Conservation (phyloP, 1,139 yeast species). For the Spencermartinsiella ligniputridi region DNA sequence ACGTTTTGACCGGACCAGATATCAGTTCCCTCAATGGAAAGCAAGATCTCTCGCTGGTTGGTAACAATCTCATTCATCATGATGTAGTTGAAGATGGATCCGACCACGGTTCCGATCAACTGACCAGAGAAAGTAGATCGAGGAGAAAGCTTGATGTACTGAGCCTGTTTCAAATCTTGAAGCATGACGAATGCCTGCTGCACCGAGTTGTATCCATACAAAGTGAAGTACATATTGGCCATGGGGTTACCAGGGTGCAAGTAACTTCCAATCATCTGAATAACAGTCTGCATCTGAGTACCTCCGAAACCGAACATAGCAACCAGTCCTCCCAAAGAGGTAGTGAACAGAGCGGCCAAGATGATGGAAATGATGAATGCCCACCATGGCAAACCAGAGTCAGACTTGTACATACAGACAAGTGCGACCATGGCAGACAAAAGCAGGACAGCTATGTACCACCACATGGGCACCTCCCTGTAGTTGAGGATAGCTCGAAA, state of each 20-base stretch:
- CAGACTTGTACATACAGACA: conserved; percentile 38
- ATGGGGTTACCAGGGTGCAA: conserved; percentile 46
- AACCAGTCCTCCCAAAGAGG: conserved; percentile 41
- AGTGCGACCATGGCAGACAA: conserved; percentile 46
- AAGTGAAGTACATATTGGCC: conserved; percentile 33
- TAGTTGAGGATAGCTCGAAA: conserved; percentile 50
- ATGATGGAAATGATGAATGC: conserved; percentile 46
- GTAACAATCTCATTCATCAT: conserved; percentile 31
- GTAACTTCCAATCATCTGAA: conserved; percentile 47
- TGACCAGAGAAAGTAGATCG: conserved; percentile 42
- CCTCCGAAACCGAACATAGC: conserved; percentile 37
- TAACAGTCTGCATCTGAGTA: conserved; percentile 42
- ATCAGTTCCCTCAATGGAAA: conserved; percentile 30
- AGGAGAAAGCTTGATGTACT: conserved; percentile 48
- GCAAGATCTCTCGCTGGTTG: conserved; percentile 25
- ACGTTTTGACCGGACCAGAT: conserved; percentile 34
- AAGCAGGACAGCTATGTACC: conserved; percentile 44
- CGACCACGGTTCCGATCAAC: conserved; percentile 38
- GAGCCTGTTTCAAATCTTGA: conserved; percentile 51
- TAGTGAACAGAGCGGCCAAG: conserved; percentile 43
- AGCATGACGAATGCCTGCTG: conserved; percentile 24
- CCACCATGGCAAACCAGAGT: conserved; percentile 51
- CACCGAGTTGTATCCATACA: conserved; percentile 25
- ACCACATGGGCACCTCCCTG: conserved; percentile 59
- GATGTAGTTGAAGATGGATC: conserved; percentile 28